Evolutionary conservation across 2,329 filamentous ascomycete genomes (phyloP).

Genomic region (Dothistroma pini): DNA sequence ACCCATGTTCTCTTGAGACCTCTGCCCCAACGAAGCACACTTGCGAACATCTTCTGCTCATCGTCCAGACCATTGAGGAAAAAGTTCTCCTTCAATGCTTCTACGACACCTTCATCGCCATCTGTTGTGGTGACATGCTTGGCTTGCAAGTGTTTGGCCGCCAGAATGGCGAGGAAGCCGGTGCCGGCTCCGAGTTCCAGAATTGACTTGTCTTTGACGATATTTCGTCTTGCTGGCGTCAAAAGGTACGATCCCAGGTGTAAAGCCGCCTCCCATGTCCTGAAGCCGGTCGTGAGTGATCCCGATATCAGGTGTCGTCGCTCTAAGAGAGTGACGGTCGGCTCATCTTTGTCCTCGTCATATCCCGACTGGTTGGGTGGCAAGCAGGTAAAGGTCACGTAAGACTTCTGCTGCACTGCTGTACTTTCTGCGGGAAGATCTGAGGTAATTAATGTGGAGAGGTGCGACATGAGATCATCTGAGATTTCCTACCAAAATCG

Average conservation of each 20-base stretch:
- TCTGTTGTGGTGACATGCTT: constrained; percentile 65
- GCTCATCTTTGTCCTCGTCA: constrained; percentile 24
- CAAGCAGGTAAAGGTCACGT: constrained; percentile 64
- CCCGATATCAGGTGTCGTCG: constrained; percentile 66
- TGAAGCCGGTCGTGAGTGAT: constrained; percentile 68
- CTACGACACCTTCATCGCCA: constrained; percentile 68
- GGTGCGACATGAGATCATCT: constrained; percentile 68
- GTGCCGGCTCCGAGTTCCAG: constrained; percentile 75
- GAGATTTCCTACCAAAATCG: constrained; percentile 65
- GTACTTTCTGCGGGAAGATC: constrained; percentile 61
- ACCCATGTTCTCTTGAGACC: constrained; percentile 58
- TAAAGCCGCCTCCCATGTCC: constrained; percentile 78
- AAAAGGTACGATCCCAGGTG: constrained; percentile 69
- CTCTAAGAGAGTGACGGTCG: constrained; percentile 61
- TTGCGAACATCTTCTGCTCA: constrained; percentile 45
- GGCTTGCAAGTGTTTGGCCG: constrained; percentile 62
- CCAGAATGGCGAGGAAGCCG: constrained; percentile 70
- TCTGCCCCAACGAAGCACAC: constrained; percentile 63
- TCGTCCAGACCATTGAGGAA: constrained; percentile 63
- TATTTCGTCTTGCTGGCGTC: constrained; percentile 41
- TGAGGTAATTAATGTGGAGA: constrained; percentile 62
- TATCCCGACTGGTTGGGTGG: constrained; percentile 17
- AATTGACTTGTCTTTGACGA: constrained; percentile 55
- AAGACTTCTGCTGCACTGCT: constrained; percentile 67
- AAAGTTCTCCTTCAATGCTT: constrained; percentile 63